phyloP scores from a whole-genome alignment of 306 rosid species.

The Malus asiatica region DNA sequence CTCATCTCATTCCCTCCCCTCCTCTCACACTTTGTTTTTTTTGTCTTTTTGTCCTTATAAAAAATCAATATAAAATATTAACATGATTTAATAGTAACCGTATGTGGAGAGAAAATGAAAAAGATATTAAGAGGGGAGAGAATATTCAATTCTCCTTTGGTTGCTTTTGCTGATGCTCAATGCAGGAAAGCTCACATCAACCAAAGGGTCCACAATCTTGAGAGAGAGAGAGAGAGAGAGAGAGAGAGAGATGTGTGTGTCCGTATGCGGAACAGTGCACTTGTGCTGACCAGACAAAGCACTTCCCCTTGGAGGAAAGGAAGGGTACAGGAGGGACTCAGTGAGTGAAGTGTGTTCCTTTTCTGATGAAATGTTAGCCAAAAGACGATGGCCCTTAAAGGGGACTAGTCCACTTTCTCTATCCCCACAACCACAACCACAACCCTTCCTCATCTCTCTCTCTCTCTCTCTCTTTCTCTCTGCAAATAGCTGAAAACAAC shows the following conservation, averaged over 20 bases:
- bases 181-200: conserved; percentile 36
- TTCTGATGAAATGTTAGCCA: conserved; percentile 26
- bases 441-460: not conserved
- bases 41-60: too few relatives aligned
- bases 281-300: conserved; percentile 48
- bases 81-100: too few relatives aligned
- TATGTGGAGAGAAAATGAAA: too few relatives aligned
- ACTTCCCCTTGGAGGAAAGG: conserved; percentile 28
- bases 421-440: conserved; percentile 20
- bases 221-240: conserved; percentile 18
- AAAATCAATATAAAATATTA: too few relatives aligned
- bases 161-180: conserved; percentile 22
- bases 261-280: conserved; percentile 5
- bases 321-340: conserved; percentile 6
- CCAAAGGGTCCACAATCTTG: conserved; percentile 32
- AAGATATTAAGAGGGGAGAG: too few relatives aligned
- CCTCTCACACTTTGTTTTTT: too few relatives aligned
- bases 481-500: conserved; percentile 32
- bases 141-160: conserved; percentile 12
- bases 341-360: conserved; percentile 22
- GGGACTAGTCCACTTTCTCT: conserved; percentile 36
- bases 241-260: conserved; percentile 8
- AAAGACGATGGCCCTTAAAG: conserved; percentile 37
- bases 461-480: not conserved
- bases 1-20: conserved; percentile 4